A percentile compares a stretch with the other conserved stretches of the same genome.
Evolutionary conservation across 305 asterid species (phyloP).

Genomic region (Fraxinus sp.): DNA sequence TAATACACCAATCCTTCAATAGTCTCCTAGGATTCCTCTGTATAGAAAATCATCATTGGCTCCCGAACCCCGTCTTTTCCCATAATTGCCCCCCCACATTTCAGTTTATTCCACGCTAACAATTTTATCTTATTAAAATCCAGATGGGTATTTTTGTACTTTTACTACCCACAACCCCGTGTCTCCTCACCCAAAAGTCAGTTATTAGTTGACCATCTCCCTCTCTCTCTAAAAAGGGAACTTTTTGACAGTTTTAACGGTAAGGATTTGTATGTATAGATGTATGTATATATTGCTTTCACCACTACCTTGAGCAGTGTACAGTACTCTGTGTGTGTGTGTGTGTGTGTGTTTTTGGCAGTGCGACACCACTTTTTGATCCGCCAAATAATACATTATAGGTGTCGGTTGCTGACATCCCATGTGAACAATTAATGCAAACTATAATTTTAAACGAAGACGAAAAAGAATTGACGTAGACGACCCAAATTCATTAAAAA

Average conservation of each 20-base stretch:
- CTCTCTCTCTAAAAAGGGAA: conserved; percentile 6
- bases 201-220: conserved; percentile 29
- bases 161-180: neutral
- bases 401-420: conserved; percentile 42
- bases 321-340: neutral
- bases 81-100: conserved; percentile 3
- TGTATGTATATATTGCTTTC: neutral
- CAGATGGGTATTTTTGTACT: neutral
- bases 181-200: neutral
- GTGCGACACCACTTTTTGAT: neutral
- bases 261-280: conserved; percentile 6
- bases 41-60: conserved; percentile 12
- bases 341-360: neutral
- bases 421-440: conserved; percentile 30
- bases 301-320: conserved; percentile 25
- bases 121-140: neutral
- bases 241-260: conserved; percentile 25
- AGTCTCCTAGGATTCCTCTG: conserved; percentile 19
- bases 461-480: neutral
- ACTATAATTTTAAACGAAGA: neutral
- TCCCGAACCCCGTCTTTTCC: neutral
- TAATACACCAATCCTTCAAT: conserved; percentile 8
- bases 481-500: neutral
- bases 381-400: neutral
- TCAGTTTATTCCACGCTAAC: conserved; percentile 10